phyloP scores from a whole-genome alignment of 2,329 filamentous ascomycete genomes.

The Pseudopithomyces maydicus region DNA sequence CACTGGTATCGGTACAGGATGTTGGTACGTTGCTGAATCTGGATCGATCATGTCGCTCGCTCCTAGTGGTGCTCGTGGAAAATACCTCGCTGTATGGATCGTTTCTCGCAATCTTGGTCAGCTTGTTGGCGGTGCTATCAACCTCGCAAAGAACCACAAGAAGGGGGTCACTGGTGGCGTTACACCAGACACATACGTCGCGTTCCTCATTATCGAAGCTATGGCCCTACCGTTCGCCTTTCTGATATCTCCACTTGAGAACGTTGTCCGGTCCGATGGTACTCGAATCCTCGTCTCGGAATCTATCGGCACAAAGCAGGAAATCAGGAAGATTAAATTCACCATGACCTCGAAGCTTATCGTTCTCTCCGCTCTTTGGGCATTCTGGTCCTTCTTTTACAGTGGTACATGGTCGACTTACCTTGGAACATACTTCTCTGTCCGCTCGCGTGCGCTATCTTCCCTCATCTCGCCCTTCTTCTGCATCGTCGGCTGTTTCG shows the following conservation, averaged over 20 bases:
- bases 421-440: conserved; percentile 51
- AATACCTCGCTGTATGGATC: conserved; percentile 56
- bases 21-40: conserved; percentile 57
- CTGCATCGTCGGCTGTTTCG: conserved; percentile 57
- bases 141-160: conserved; percentile 33
- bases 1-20: conserved; percentile 42
- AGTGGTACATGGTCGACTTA: conserved; percentile 54
- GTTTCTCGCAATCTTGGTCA: conserved; percentile 55
- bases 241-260: conserved; percentile 53
- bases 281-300: conserved; percentile 51
- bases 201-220: conserved; percentile 55
- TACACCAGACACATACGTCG: conserved; percentile 53
- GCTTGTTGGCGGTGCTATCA: conserved; percentile 54
- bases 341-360: conserved; percentile 47
- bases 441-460: conserved; percentile 52
- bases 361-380: conserved; percentile 49
- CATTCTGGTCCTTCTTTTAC: conserved; percentile 56
- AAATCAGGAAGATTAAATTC: conserved; percentile 48
- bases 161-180: conserved; percentile 44
- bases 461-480: conserved; percentile 56
- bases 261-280: conserved; percentile 53
- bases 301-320: conserved; percentile 45
- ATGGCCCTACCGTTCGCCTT: conserved; percentile 54
- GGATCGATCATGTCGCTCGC: conserved; percentile 57
- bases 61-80: conserved; percentile 53